Base-by-base conservation (phyloP, 2,329 filamentous ascomycete genomes). In the Neodidymelliopsis sp. region DNA sequence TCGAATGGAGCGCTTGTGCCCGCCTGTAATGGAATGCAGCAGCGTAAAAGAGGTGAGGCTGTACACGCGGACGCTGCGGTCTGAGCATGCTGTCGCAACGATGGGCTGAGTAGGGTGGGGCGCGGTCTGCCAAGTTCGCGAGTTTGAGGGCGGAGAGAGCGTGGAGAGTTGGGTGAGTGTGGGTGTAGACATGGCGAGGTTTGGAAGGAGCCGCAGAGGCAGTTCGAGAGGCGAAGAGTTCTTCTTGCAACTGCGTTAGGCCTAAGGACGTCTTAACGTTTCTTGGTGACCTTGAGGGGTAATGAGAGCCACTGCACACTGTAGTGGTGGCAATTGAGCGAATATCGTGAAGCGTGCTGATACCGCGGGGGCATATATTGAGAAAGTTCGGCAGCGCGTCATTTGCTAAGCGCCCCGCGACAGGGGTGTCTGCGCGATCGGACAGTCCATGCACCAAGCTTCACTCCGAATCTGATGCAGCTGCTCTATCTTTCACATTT, bases 1-100 rank as follows among this genome's bases (percentile, higher is more conserved):
- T 45, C 94, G 85, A n/a, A 99, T 86, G 62, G 89, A 94, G 47
- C 94, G 89, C 62, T 91, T 90, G 76, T 99, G 94, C 6, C 93
- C 94, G 52, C 91, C 92, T 6, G 87, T 86, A 44, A 97, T 86
- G 15, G 83, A 84, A 66, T 87, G 91, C 67, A 96, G 87, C 38
- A 90, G 83, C 11, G 85, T 85, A 69, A 95, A 90, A 45, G 88
- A 89, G 25, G 84, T 84, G 38, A 97, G 85, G 38, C 90, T 96
- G 80, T 95, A 97, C 65, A 99, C 82, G 54, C 91, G 92, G 47
- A 94, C 90, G 27, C 87, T 87, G 69, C 94, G 96, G 71, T 89
- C 86, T 49, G 89, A 86, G 75, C 92, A 91, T 53, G 91, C 87
- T 13, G 93, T 97, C 48, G 93, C 94, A 63, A 97, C 80, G 52